Base-by-base conservation (phyloP, 2,329 filamentous ascomycete species). In the Neopestalotiopsis rosae region DNA sequence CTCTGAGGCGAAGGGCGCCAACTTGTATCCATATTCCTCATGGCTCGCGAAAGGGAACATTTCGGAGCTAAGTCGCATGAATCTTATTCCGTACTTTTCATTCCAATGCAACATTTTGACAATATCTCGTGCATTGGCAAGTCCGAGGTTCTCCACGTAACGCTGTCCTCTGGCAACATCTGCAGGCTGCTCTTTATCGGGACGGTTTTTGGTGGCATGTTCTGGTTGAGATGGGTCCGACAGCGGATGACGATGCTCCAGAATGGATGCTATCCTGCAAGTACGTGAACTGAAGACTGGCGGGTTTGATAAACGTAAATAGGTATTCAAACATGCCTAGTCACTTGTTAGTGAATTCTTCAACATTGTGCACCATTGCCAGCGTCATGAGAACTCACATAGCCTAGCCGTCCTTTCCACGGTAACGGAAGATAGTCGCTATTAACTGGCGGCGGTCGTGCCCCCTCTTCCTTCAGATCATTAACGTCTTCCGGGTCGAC, bases 21-120 rank as follows among this genome's bases (percentile, higher is more conserved):
- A 85, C 73, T 89, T 92, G 79, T 98, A 98, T 0, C 95, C 95
- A 72, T 97, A 92, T 71, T 94, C 92, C 30, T 88, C 87, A 76
- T 98, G 95, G 72, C 93, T 97, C 1, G 95, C 95, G 78, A 98
- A 98, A 0, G 95, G 95, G 72, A 98, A 98, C 93, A 98, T 98
- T 74, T 98, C 95, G 67, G 94, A 97, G 73, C 94, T 97, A 24
- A 98, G 84, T 1, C 95, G 89, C 88, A 98, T 89, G 79, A 98
- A 98, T 73, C 90, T 95, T 81, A 98, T 98, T 52, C 92, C 91
- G 72, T 95, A 98, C 73, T 90, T 92, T 72, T 97, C 91, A 76
- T 98, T 98, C 95, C 95, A 98, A 1, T 90, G 88, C 9, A 98
- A 76, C 89, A 98, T 94, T 79, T 97, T 97, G 68, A 87, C 82